Evolutionary conservation across 2,329 filamentous ascomycete genomes (phyloP).

Genomic region (Erysiphe pulchra): DNA sequence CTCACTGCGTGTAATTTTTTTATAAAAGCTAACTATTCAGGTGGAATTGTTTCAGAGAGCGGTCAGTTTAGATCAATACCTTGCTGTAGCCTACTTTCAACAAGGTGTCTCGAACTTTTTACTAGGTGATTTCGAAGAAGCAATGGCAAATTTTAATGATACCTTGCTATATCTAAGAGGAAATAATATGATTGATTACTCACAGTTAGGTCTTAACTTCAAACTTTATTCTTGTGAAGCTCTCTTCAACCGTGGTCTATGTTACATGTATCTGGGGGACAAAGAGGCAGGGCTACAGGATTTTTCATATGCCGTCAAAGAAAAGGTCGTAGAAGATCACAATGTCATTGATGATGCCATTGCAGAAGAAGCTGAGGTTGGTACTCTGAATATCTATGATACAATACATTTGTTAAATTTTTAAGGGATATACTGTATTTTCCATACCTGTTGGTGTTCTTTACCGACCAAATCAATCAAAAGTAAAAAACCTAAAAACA

Average conservation of each 20-base stretch:
- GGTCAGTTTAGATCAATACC: slow-evolving; percentile 73
- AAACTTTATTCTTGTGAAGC: slow-evolving; percentile 95
- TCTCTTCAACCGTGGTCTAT: slow-evolving; percentile 86
- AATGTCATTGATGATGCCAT: slow-evolving; percentile 97
- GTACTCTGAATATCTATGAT: slow-evolving; percentile 4
- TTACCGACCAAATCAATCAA: slow-evolving; percentile 87
- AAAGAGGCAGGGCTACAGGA: slow-evolving; percentile 79
- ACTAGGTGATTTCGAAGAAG: slow-evolving; percentile 89
- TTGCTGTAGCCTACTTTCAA: slow-evolving; percentile 94
- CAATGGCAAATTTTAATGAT: slow-evolving; percentile 95
- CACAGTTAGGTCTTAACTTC: slow-evolving; percentile 83
- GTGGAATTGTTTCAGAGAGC: slow-evolving; percentile 89
- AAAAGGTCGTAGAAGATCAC: slow-evolving; percentile 90
- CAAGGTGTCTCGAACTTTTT: slow-evolving; percentile 96
- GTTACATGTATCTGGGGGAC: slow-evolving; percentile 91
- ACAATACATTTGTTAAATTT: slow-evolving; percentile 4
- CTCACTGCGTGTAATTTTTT: slow-evolving; percentile 1
- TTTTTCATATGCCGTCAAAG: slow-evolving; percentile 69
- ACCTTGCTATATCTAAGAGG: slow-evolving; percentile 82
- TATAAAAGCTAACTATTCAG: slow-evolving; percentile 21
- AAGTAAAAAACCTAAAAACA: slow-evolving; percentile 92
- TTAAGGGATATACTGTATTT: slow-evolving; percentile 86
- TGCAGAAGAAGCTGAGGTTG: slow-evolving; percentile 68
- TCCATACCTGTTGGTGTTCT: slow-evolving; percentile 91
- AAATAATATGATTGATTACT: slow-evolving; percentile 95